These are phyloP conservation scores for Mycena chlorophos DNA, from an alignment of 768 basidiomycete species.

Conservation along the genomic window DNA sequence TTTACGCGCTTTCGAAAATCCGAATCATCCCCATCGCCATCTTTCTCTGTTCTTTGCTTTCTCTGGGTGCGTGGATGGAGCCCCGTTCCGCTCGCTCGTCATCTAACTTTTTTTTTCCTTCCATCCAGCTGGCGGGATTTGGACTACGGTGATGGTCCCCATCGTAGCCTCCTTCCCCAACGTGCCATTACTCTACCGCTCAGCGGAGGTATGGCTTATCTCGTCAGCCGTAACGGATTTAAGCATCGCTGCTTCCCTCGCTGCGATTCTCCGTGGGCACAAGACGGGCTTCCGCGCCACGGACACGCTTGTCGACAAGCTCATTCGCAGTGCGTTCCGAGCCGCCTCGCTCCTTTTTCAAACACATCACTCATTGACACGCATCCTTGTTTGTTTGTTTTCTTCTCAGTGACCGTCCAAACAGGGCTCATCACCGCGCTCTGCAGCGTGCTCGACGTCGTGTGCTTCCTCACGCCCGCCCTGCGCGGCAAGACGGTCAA, in stretches of 20 bases:
- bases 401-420: constrained; percentile 7
- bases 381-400: too few relatives aligned
- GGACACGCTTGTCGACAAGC: constrained; percentile 5
- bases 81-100: background rate
- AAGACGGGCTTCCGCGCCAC: constrained; percentile 5
- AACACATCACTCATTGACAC: background rate
- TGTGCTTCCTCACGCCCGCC: constrained; percentile 6
- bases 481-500: constrained; percentile 7
- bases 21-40: background rate
- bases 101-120: background rate
- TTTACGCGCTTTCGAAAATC: background rate
- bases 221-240: constrained; percentile 1
- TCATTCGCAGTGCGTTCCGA: constrained; percentile 3
- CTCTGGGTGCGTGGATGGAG: background rate
- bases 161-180: background rate
- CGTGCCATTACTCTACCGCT: background rate
- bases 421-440: constrained; percentile 7
- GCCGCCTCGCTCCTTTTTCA: background rate
- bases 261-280: background rate
- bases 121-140: constrained; percentile 1
- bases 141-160: constrained; percentile 1
- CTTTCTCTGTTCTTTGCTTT: background rate
- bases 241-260: background rate
- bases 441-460: constrained; percentile 5
- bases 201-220: constrained; percentile 3